Conservation (phyloP, 495 filamentous ascomycete species). For the Jackrogersella multiformis region DNA sequence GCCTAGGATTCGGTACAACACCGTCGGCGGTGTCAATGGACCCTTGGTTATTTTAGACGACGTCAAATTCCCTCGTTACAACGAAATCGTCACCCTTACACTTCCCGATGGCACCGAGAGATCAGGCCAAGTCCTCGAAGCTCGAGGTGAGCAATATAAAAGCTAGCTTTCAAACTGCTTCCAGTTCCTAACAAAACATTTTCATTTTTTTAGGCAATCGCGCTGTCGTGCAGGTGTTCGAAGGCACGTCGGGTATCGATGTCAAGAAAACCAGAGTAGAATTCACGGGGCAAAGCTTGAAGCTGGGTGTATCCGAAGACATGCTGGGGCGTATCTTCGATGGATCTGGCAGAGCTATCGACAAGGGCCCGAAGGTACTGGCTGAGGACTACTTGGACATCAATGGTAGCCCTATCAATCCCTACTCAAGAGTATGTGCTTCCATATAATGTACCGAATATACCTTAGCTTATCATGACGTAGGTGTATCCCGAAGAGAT, state of each 20-base stretch:
- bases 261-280: slow-evolving; percentile 99
- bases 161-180: not conserved
- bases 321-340: slow-evolving; percentile 99
- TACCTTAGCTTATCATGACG: slow-evolving; percentile 27
- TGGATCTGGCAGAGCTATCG: slow-evolving; percentile 94
- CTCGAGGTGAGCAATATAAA: slow-evolving; percentile 70
- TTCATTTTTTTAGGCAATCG: slow-evolving; percentile 71
- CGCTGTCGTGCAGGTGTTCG: slow-evolving; percentile 97
- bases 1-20: slow-evolving; percentile 95
- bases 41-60: slow-evolving; percentile 97
- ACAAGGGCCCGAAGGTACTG: slow-evolving; percentile 98
- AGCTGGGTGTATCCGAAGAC: slow-evolving; percentile 98
- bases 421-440: slow-evolving; percentile 84
- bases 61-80: slow-evolving; percentile 97
- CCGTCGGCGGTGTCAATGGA: slow-evolving; percentile 96
- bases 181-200: slow-evolving; percentile 35
- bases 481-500: slow-evolving; percentile 99
- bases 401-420: slow-evolving; percentile 99
- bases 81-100: slow-evolving; percentile 96
- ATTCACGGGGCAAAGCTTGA: slow-evolving; percentile 95
- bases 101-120: slow-evolving; percentile 94
- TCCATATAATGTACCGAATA: not conserved
- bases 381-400: slow-evolving; percentile 99
- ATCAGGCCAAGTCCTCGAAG: slow-evolving; percentile 95
- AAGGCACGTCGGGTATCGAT: slow-evolving; percentile 96